phyloP scores from a whole-genome alignment of 148 eudicot species.

The Diospyros kaki region DNA sequence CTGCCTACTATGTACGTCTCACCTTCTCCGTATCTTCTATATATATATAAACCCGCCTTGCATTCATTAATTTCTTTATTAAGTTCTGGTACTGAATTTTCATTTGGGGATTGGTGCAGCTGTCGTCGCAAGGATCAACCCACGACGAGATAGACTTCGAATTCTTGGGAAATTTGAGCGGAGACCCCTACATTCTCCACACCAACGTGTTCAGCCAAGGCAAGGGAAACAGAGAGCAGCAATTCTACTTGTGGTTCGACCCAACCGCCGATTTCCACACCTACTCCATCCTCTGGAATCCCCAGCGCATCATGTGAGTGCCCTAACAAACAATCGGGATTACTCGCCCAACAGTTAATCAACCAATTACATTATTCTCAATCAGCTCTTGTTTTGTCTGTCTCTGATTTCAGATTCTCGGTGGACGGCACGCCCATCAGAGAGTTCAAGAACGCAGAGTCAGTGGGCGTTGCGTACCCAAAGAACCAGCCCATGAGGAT shows the following conservation, averaged over 20 bases:
- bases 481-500: no score
- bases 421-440: no score
- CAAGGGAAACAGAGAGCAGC: conserved; percentile 25
- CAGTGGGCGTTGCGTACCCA: no score
- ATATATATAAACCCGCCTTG: no score
- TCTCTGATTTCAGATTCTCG: no score
- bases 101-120: background rate
- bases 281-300: conserved; percentile 25
- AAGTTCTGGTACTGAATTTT: background rate
- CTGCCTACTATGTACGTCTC: conserved; percentile 21
- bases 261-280: conserved; percentile 26
- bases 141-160: conserved; percentile 28
- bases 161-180: conserved; percentile 22
- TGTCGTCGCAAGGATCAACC: conserved; percentile 24
- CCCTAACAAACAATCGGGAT: background rate
- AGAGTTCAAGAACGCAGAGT: no score
- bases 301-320: conserved; percentile 23
- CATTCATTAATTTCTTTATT: no score
- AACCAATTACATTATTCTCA: background rate
- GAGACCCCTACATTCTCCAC: conserved; percentile 22
- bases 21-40: background rate
- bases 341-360: background rate
- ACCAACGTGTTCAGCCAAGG: conserved; percentile 22
- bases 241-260: conserved; percentile 24
- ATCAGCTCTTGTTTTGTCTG: background rate